Percentiles rank a stretch among this genome's conserved stretches.
These are phyloP conservation scores for Debaryomyces nepalensis DNA, from an alignment of 1,139 yeast species.

Conservation along the genomic window DNA sequence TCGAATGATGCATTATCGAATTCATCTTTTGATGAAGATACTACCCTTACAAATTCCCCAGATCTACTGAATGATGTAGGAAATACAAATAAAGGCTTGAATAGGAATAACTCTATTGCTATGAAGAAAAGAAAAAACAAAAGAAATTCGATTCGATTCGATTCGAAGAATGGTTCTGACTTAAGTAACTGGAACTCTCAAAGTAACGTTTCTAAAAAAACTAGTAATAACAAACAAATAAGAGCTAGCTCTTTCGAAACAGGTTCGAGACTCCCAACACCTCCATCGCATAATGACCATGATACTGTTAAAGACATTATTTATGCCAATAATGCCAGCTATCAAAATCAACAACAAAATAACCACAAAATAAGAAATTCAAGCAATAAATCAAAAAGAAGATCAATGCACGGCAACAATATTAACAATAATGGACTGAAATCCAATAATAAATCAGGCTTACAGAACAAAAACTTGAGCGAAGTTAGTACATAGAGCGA, in stretches of 20 bases:
- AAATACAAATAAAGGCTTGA: slow-evolving; percentile 20
- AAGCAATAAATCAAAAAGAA: slow-evolving; percentile 27
- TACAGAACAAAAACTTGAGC: slow-evolving; percentile 4
- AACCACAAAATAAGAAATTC: slow-evolving; percentile 23
- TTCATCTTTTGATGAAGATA: slow-evolving; percentile 43
- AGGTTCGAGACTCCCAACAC: slow-evolving; percentile 34
- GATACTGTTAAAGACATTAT: slow-evolving; percentile 12
- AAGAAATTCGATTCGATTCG: slow-evolving; percentile 37
- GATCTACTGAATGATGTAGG: slow-evolving; percentile 23
- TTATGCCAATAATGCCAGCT: slow-evolving; percentile 14
- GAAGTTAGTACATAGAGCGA: neutral
- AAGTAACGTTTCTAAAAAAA: slow-evolving; percentile 28
- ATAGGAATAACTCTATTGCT: slow-evolving; percentile 33
- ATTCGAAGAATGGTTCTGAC: slow-evolving; percentile 29
- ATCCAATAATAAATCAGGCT: slow-evolving; percentile 11
- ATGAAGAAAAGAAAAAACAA: slow-evolving; percentile 37
- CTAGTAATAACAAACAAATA: slow-evolving; percentile 14
- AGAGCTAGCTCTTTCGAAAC: slow-evolving; percentile 22
- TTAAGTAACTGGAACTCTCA: slow-evolving; percentile 24
- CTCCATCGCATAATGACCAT: slow-evolving; percentile 24
- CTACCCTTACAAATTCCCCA: slow-evolving; percentile 35
- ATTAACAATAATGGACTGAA: slow-evolving; percentile 11
- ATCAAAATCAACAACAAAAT: slow-evolving; percentile 15
- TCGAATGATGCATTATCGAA: slow-evolving; percentile 40
- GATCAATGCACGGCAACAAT: slow-evolving; percentile 24